Conservation (phyloP, 2,329 filamentous ascomycete genomes). For the Gnomoniopsis sp. region DNA sequence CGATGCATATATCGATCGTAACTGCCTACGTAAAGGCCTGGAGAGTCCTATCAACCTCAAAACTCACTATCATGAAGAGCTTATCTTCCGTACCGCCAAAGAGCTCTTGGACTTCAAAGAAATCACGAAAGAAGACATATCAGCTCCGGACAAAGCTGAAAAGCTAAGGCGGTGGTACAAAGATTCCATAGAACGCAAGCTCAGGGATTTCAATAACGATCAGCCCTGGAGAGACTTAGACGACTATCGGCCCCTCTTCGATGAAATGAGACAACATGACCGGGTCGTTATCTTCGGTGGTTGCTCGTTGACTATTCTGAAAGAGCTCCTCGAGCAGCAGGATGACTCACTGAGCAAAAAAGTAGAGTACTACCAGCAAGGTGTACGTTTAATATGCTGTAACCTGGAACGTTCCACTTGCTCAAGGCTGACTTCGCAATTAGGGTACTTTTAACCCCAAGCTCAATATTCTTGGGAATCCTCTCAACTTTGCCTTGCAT, state of each 20-base stretch:
- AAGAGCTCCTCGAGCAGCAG: conserved; percentile 4
- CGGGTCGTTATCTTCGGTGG: conserved; percentile 14
- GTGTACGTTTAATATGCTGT: not conserved
- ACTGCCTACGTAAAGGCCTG: not conserved
- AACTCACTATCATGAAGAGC: conserved; percentile 17
- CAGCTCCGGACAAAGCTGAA: not conserved
- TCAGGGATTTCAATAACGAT: conserved; percentile 2
- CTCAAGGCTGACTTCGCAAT: not conserved
- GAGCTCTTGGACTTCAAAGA: conserved; percentile 6
- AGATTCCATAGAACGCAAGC: conserved; percentile 11
- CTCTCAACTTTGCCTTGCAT: conserved; percentile 17
- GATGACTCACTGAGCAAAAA: conserved; percentile 6
- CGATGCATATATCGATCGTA: conserved; percentile 10
- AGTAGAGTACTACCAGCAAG: conserved; percentile 14
- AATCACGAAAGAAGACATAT: conserved; percentile 1
- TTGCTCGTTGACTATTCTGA: conserved; percentile 14
- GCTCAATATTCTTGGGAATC: conserved; percentile 18
- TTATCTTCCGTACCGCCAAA: conserved; percentile 9
- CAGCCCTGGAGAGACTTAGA: not conserved
- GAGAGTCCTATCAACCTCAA: conserved; percentile 16
- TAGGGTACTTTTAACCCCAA: conserved; percentile 15
- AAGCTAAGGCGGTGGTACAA: conserved; percentile 11
- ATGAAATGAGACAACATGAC: conserved; percentile 11
- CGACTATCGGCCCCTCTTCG: conserved; percentile 2
- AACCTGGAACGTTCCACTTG: not conserved